phyloP scores from a whole-genome alignment of 148 eudicot genomes.

The Mesembryanthemum crystallinum region DNA sequence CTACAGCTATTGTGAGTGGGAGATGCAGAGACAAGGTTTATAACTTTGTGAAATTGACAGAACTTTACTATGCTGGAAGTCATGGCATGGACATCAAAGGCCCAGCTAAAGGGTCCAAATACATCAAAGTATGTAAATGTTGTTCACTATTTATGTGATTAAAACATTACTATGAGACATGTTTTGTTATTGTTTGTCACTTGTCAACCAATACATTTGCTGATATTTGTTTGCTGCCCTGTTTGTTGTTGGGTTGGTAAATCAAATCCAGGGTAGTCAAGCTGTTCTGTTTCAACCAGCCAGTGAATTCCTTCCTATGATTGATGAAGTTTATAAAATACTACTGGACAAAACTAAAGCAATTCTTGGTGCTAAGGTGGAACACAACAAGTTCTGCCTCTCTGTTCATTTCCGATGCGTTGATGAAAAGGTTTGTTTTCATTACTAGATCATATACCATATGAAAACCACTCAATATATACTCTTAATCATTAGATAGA shows the following conservation, averaged over 20 bases:
- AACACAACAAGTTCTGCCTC: constrained; percentile 80
- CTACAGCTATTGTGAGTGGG: constrained; percentile 91
- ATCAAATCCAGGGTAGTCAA: constrained; percentile 46
- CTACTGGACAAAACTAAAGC: constrained; percentile 59
- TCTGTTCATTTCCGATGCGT: constrained; percentile 94
- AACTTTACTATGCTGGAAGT: constrained; percentile 92
- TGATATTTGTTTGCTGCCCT: not conserved
- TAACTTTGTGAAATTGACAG: constrained; percentile 66
- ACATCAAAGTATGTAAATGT: constrained; percentile 35
- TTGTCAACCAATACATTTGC: not conserved
- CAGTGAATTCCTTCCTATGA: constrained; percentile 78
- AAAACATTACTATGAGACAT: too few species aligned
- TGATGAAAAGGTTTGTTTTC: constrained; percentile 67
- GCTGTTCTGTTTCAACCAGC: constrained; percentile 82
- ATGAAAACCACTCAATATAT: too few species aligned
- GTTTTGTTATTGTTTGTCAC: not conserved
- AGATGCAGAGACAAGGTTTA: constrained; percentile 93
- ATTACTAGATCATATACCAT: not conserved
- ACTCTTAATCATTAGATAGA: too few species aligned
- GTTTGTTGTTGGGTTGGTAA: not conserved
- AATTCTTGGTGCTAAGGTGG: constrained; percentile 70
- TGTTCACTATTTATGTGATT: too few species aligned
- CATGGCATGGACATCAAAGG: constrained; percentile 99
- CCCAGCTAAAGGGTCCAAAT: constrained; percentile 66
- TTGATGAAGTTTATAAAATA: constrained; percentile 62